Evolutionary conservation across 805 yeast genomes (phyloP), one percentile per base, ranked within the genome.

Genomic region (Pichia paraexigua): DNA sequence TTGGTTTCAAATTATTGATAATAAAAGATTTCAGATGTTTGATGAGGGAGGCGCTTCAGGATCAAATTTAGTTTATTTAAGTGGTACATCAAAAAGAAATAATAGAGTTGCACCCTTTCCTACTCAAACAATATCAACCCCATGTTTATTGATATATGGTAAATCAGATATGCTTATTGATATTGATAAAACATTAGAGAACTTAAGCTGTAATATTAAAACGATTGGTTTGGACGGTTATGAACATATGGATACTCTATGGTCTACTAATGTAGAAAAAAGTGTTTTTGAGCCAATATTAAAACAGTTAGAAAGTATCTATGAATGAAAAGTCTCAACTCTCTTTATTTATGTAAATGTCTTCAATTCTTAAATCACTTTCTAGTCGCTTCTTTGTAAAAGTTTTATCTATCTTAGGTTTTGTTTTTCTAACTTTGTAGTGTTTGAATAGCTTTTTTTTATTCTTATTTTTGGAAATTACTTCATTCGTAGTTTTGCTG

Each of bases 171-270:
- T 95, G 1, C 72, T 91, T 41, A 95, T 91, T n/a, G 95, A 91
- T 61, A 87, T 92, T 43, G 77, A 83, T 11, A 82, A 82, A 20
- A 84, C 92, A 82, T 71, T 77, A 51, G 66, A 70, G 8, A 87
- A 85, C 57, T 70, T 92, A 40, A 96, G 97, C 0, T 56, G 67
- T 41, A 51, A 55, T 12, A 53, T 55, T 11, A 60, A 66, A 24
- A 47, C 52, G 1, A 70, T 80, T 15, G 80, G 83, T 2, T 77
- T 90, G 0, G 73, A 71, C 0, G 70, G 71, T n/a, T 89, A 90
- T 65, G 98, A 91, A 67, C 98, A 91, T 67, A 71, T 91, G 62
- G 98, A 92, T 63, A 79, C 92, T 51, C 68, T 91, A 17, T 91
- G 98, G 98, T 96, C 95, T 11, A 67, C 75, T 11, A 80, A 82